Evolutionary conservation across 441 rosid species (phyloP).

Genomic region (Brassica balearica): DNA sequence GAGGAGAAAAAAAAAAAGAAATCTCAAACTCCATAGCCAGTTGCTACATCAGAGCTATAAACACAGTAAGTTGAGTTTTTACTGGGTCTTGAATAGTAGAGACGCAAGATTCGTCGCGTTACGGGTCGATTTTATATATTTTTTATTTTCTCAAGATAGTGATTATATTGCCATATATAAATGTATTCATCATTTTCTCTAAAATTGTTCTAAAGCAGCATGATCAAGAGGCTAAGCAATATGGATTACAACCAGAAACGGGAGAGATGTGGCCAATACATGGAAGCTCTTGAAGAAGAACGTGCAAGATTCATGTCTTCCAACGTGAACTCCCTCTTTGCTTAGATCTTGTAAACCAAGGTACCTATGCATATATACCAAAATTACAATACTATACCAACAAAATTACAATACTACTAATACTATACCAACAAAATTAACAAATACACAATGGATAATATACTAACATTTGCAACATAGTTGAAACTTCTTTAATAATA

Average conservation of each 20-base stretch:
- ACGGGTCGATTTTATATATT: too few species aligned
- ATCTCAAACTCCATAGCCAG: too few species aligned
- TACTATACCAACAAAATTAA: background rate
- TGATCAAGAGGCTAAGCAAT: constrained; percentile 27
- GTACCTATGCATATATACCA: constrained; percentile 41
- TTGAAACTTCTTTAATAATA: background rate
- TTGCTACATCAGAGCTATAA: too few species aligned
- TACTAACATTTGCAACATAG: background rate
- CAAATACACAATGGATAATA: background rate
- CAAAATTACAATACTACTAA: background rate
- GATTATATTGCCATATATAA: too few species aligned
- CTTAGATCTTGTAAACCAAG: constrained; percentile 90
- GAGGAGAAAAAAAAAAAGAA: too few species aligned
- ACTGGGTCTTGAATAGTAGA: too few species aligned
- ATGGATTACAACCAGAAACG: constrained; percentile 61
- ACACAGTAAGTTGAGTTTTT: too few species aligned
- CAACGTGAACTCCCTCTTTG: constrained; percentile 94
- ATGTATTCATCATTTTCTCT: too few species aligned
- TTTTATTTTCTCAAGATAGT: too few species aligned
- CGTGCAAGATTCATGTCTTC: constrained; percentile 81
- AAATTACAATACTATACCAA: background rate
- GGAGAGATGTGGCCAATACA: constrained; percentile 61
- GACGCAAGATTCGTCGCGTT: too few species aligned
- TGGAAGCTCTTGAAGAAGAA: constrained; percentile 82
- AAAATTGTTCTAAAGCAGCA: constrained; percentile 1